Evolutionary conservation across 2,329 filamentous ascomycete species (phyloP).

Genomic region (Coleophoma eucalyptorum): DNA sequence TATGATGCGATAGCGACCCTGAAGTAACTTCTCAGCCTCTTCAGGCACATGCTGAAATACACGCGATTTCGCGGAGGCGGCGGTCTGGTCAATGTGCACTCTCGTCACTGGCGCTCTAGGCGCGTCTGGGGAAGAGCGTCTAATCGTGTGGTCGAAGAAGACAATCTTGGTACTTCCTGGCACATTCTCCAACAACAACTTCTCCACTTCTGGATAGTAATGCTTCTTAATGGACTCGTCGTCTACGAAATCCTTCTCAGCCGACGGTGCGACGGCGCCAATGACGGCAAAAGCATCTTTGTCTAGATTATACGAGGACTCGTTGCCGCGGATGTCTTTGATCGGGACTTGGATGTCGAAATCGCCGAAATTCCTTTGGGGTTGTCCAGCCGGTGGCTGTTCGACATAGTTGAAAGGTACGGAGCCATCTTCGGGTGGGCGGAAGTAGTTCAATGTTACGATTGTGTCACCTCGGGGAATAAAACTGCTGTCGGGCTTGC

Average conservation of each 20-base stretch:
- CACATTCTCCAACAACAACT: slow-evolving; percentile 62
- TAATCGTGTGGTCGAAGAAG: slow-evolving; percentile 86
- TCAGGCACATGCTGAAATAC: slow-evolving; percentile 63
- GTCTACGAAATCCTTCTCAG: slow-evolving; percentile 59
- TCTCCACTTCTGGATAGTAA: slow-evolving; percentile 85
- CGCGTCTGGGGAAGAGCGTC: slow-evolving; percentile 56
- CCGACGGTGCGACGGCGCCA: slow-evolving; percentile 50
- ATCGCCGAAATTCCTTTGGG: slow-evolving; percentile 24
- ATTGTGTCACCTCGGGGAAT: slow-evolving; percentile 47
- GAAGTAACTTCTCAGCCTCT: slow-evolving; percentile 63
- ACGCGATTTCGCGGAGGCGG: slow-evolving; percentile 59
- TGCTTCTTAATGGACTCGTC: slow-evolving; percentile 63
- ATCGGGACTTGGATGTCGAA: slow-evolving; percentile 38
- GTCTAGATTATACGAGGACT: slow-evolving; percentile 64
- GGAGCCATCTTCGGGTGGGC: slow-evolving; percentile 47
- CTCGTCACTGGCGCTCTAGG: slow-evolving; percentile 64
- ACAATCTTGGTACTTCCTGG: slow-evolving; percentile 64
- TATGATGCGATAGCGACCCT: slow-evolving; percentile 73
- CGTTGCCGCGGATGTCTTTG: slow-evolving; percentile 69
- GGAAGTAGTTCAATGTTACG: slow-evolving; percentile 49
- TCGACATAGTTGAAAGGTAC: slow-evolving; percentile 54
- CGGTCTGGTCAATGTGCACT: slow-evolving; percentile 83
- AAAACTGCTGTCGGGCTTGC: slow-evolving; percentile 7
- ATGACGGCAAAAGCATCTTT: slow-evolving; percentile 71
- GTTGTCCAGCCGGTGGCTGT: slow-evolving; percentile 18